A percentile compares a stretch with the other conserved stretches of the same genome.
These are phyloP conservation scores for Venturia asperata DNA, from an alignment of 2,329 filamentous ascomycete genomes.

Conservation along the genomic window DNA sequence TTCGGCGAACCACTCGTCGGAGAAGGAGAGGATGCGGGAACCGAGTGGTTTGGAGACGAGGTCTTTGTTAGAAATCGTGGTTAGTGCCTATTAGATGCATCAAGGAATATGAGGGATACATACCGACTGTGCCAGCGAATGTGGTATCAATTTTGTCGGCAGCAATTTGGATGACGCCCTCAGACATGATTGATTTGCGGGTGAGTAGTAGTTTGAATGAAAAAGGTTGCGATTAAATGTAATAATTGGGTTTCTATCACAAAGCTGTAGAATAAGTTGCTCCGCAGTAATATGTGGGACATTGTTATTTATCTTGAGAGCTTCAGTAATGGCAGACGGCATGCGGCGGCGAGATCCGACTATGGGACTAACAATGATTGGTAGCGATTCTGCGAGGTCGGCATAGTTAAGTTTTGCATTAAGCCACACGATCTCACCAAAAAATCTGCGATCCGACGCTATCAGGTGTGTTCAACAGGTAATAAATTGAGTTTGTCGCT, in stretches of 20 bases:
- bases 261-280: background rate
- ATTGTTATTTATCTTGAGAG: background rate
- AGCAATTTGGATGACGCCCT: constrained; percentile 24
- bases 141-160: constrained; percentile 46
- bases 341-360: background rate
- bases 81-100: constrained; percentile 11
- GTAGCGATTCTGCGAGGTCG: background rate
- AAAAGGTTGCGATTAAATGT: background rate
- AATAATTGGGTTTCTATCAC: background rate
- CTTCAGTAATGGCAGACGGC: background rate
- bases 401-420: background rate
- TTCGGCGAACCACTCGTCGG: constrained; percentile 56
- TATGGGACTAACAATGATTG: background rate
- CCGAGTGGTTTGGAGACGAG: constrained; percentile 47
- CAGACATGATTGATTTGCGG: background rate
- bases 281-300: background rate
- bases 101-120: constrained; percentile 42
- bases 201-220: background rate
- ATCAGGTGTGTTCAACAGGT: background rate
- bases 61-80: constrained; percentile 29
- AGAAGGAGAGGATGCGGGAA: constrained; percentile 48
- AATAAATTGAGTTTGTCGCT: constrained; percentile 8
- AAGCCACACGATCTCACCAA: background rate
- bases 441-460: background rate
- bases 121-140: constrained; percentile 25